phyloP scores from a whole-genome alignment of 352 stramenopile species.

The Aphanomyces stellatus region DNA sequence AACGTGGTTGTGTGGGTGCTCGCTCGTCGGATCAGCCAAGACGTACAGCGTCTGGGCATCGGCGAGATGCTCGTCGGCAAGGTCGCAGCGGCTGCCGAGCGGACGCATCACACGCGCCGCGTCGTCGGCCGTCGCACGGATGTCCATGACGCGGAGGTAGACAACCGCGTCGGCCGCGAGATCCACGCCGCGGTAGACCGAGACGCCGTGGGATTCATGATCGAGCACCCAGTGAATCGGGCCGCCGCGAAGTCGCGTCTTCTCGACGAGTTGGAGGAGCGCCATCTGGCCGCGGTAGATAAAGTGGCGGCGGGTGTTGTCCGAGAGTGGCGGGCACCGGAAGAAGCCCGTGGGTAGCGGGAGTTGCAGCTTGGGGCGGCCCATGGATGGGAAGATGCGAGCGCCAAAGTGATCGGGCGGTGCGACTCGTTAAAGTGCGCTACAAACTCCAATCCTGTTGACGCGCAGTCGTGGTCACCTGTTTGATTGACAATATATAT shows the following conservation, averaged over 20 bases:
- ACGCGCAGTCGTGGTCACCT: no score
- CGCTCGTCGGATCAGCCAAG: conserved; percentile 41
- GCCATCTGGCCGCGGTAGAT: not conserved
- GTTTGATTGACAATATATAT: no score
- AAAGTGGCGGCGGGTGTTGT: not conserved
- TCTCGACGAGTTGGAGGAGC: not conserved
- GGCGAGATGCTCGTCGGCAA: conserved; percentile 33
- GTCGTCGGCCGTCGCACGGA: conserved; percentile 1
- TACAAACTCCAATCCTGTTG: no score
- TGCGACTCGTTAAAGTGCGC: no score
- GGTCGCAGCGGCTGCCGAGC: not conserved
- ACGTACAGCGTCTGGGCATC: conserved; percentile 70
- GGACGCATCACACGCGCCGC: not conserved
- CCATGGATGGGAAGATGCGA: no score
- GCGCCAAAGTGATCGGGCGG: no score
- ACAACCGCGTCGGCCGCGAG: not conserved
- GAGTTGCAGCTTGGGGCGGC: not conserved
- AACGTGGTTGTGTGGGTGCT: conserved; percentile 74
- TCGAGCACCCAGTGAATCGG: conserved; percentile 4
- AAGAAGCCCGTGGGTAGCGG: not conserved
- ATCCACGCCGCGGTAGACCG: not conserved
- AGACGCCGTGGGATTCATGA: not conserved
- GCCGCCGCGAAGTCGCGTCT: not conserved
- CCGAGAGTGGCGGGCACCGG: not conserved
- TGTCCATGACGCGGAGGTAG: not conserved